Evolutionary conservation across 345 rosid genomes (phyloP).

Genomic region (Eutrema heterophyllum): DNA sequence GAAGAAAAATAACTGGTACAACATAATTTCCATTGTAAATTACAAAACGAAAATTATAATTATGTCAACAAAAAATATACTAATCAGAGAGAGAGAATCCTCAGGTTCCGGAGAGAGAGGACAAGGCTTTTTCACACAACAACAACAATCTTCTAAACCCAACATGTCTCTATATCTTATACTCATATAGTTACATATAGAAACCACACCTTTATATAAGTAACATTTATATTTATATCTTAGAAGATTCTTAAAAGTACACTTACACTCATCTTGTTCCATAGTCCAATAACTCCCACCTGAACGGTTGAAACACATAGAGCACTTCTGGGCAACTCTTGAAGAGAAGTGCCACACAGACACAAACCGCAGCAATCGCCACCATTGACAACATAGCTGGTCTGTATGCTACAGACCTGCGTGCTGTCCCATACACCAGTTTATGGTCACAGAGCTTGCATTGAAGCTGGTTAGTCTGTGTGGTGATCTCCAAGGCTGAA

Average conservation of each 20-base stretch:
- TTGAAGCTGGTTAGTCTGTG: constrained; percentile 31
- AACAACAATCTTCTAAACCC: constrained; percentile 23
- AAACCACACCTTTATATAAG: constrained; percentile 28
- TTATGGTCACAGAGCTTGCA: constrained; percentile 78
- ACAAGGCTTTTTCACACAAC: constrained; percentile 21
- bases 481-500: constrained; percentile 54
- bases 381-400: constrained; percentile 98
- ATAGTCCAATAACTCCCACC: constrained; percentile 89
- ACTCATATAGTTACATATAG: constrained; percentile 28
- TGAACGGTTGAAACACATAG: constrained; percentile 85
- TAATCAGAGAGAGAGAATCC: constrained; percentile 13
- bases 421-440: constrained; percentile 39
- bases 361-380: constrained; percentile 95
- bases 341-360: constrained; percentile 92
- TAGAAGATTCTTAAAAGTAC: constrained; percentile 3
- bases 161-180: constrained; percentile 26
- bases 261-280: constrained; percentile 57
- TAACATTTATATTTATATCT: constrained; percentile 9
- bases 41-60: constrained; percentile 1
- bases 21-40: constrained; percentile 8
- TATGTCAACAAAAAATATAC: constrained; percentile 23
- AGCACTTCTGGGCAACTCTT: constrained; percentile 95
- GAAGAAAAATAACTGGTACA: background rate
- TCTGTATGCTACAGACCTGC: constrained; percentile 67
- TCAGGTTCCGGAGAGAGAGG: constrained; percentile 11